phyloP scores from a whole-genome alignment of 495 filamentous ascomycete genomes.

The Tetracladium marchalianum region DNA sequence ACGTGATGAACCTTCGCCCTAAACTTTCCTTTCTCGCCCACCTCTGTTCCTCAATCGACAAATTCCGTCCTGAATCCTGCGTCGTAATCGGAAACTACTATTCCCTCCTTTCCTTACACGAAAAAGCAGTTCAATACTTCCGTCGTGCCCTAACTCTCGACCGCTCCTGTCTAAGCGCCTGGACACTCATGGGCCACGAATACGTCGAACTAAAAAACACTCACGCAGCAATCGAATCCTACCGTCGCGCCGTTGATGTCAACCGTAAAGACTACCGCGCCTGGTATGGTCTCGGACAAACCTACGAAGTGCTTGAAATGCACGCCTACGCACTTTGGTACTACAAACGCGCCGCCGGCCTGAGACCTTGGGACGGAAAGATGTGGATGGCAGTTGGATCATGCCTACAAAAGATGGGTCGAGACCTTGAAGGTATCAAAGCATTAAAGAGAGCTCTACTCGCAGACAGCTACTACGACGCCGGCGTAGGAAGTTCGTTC shows the following conservation, averaged over 20 bases:
- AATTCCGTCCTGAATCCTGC: conserved; percentile 94
- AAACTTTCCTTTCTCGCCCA: conserved; percentile 90
- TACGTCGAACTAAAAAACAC: conserved; percentile 99
- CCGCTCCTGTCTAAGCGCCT: conserved; percentile 82
- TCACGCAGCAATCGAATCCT: conserved; percentile 94
- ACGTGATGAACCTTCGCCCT: conserved; percentile 77
- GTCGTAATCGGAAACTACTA: conserved; percentile 98
- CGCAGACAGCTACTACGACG: conserved; percentile 71
- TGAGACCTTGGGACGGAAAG: conserved; percentile 87
- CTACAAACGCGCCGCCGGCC: conserved; percentile 86
- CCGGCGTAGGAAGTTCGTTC: conserved; percentile 26
- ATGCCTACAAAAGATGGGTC: conserved; percentile 80
- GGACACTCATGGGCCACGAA: conserved; percentile 99
- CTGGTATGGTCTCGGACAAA: conserved; percentile 96
- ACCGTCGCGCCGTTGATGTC: conserved; percentile 89
- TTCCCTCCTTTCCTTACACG: conserved; percentile 82
- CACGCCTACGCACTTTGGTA: conserved; percentile 95
- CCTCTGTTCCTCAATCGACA: conserved; percentile 79
- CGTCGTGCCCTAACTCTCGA: conserved; percentile 92
- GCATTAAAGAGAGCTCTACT: conserved; percentile 86
- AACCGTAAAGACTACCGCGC: conserved; percentile 96
- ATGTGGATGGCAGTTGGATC: conserved; percentile 97
- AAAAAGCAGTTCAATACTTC: conserved; percentile 98
- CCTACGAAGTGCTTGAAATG: conserved; percentile 97
- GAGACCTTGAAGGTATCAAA: conserved; percentile 78